Evolutionary conservation across 495 filamentous ascomycete species (phyloP), one percentile per base, ranked within the genome.

Genomic region (Corynascus novoguineensis): DNA sequence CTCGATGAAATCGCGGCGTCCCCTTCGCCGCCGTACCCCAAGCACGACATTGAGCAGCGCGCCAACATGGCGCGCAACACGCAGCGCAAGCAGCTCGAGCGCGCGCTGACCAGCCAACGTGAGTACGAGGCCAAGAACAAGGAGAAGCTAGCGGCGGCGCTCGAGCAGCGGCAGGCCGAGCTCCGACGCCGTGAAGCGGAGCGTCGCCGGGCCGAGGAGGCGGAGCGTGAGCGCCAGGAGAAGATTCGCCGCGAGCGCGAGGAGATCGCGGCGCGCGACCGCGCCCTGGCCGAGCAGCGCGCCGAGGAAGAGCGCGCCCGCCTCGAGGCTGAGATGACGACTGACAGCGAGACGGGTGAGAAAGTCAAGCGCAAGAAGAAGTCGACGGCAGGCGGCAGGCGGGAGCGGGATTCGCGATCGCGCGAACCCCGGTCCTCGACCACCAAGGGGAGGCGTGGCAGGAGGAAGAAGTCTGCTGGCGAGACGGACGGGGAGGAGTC

Each of bases 31-130:
- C 95, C 95, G 0, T 98, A 96, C 73, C 92, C 92, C 0, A 84
- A 86, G 55, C 78, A 84, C 34, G 89, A 96, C 59, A 81, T 98
- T 53, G 92, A 97, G 65, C 89, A 92, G 70, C 89, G 95, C 51
- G 92, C 93, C 29, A 92, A 89, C 77, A 97, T 98, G 95, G 91
- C 89, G 55, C 81, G 86, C 25, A 93, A 96, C 64, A 97, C 95
- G 1, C 91, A 95, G 71, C 86, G 88, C 58, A 87, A 86, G 60
- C 92, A 98, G 71, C 80, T 97, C 7, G 90, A 91, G 60, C 85
- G 90, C 45, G 85, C 88, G 0, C 79, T 92, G 28, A 85, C 90
- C 60, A 84, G 77, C 56, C 93, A 97, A 71, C 84, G 81, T 47
- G 91, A 95, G 61, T 97, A 95, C 67, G 95, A 98, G 65, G 86